Evolutionary conservation across 257 asterid genomes (phyloP).

Genomic region (Ocimum tenuiflorum): DNA sequence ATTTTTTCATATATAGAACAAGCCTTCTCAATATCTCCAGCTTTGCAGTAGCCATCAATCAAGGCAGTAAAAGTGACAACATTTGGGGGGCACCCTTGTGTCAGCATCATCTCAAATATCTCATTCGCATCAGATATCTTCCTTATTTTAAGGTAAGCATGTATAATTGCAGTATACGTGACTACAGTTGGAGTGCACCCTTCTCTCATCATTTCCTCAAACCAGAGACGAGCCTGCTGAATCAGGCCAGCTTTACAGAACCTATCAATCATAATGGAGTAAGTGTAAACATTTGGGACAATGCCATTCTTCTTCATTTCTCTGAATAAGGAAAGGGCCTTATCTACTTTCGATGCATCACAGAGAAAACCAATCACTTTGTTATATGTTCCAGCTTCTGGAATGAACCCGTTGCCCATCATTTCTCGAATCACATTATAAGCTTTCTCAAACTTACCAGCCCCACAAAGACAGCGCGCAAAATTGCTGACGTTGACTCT

Average conservation of each 20-base stretch:
- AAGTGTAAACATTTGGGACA: constrained; percentile 78
- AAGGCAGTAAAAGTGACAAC: constrained; percentile 78
- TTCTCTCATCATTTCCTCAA: constrained; percentile 66
- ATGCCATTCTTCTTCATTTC: constrained; percentile 66
- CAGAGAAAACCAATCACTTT: constrained; percentile 73
- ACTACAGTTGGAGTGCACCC: constrained; percentile 83
- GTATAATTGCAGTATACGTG: constrained; percentile 82
- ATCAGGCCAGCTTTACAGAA: constrained; percentile 85
- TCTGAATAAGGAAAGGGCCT: constrained; percentile 62
- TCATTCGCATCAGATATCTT: constrained; percentile 58
- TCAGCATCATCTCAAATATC: constrained; percentile 70
- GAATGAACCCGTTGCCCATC: constrained; percentile 75
- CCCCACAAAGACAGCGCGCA: constrained; percentile 61
- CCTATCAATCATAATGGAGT: constrained; percentile 79
- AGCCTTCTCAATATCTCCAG: constrained; percentile 72
- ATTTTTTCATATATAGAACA: constrained; percentile 71
- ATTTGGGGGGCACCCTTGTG: constrained; percentile 73
- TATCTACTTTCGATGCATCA: constrained; percentile 70
- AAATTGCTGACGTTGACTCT: constrained; percentile 72
- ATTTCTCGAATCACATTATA: constrained; percentile 59
- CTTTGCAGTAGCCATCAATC: constrained; percentile 91
- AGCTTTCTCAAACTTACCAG: constrained; percentile 68
- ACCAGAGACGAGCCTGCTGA: constrained; percentile 79
- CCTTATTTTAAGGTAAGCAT: constrained; percentile 82
- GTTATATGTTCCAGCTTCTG: constrained; percentile 77